These are phyloP conservation scores for Populus tremula DNA, from an alignment of 345 rosid genomes.

Conservation along the genomic window DNA sequence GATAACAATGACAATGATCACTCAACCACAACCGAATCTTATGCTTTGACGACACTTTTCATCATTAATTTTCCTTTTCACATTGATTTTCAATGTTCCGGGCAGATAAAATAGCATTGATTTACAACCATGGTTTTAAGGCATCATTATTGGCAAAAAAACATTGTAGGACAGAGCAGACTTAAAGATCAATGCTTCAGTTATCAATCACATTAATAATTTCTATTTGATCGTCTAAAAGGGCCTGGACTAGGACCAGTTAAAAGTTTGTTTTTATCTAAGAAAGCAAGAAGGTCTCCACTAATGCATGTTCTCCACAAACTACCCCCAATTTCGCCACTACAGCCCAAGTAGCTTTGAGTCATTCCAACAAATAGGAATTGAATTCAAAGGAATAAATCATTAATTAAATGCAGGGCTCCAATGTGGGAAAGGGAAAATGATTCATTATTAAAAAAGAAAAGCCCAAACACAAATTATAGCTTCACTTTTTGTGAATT, in stretches of 20 bases:
- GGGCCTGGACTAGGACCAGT: not conserved
- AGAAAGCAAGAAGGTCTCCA: slow-evolving; percentile 6
- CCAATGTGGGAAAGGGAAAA: slow-evolving; percentile 1
- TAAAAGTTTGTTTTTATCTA: not conserved
- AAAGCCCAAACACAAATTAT: not conserved
- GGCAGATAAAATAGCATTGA: too few relatives aligned
- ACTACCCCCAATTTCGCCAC: not conserved
- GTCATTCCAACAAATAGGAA: slow-evolving; percentile 15
- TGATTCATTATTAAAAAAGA: not conserved
- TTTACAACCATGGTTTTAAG: not conserved
- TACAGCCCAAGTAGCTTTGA: not conserved
- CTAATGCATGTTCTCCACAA: not conserved
- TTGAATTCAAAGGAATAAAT: slow-evolving; percentile 4
- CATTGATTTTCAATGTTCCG: too few relatives aligned
- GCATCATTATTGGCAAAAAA: not conserved
- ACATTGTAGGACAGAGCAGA: too few relatives aligned
- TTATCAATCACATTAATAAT: not conserved
- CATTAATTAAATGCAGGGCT: not conserved
- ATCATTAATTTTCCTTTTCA: not conserved
- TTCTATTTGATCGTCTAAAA: slow-evolving; percentile 2
- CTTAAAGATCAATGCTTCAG: not conserved
- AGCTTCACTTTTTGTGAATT: not conserved
- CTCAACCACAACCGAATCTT: not conserved
- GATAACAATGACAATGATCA: not conserved
- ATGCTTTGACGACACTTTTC: not conserved